Conservation (phyloP, 2,329 filamentous ascomycete genomes). For the Ceratocystis diversiconidia region DNA sequence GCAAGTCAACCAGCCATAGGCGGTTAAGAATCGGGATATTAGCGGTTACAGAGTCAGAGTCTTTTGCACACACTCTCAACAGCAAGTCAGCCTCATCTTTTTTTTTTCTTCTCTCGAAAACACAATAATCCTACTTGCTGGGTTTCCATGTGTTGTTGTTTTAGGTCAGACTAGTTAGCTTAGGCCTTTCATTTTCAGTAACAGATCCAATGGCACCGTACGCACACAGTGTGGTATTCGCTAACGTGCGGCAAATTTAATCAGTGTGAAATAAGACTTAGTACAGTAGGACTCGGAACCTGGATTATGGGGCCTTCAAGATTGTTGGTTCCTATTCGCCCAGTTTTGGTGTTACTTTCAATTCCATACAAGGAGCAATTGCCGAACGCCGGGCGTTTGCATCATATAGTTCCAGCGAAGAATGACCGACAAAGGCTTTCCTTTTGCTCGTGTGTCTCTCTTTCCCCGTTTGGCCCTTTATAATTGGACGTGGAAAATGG, state of each 20-base stretch:
- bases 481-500: background rate
- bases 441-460: background rate
- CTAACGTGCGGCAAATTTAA: background rate
- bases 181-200: conserved; percentile 6
- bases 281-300: background rate
- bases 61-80: background rate
- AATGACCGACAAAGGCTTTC: background rate
- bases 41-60: background rate
- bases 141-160: conserved; percentile 2
- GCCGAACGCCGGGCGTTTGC: background rate
- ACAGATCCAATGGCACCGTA: background rate
- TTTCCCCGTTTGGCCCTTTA: background rate
- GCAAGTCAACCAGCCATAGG: background rate
- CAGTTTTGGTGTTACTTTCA: background rate
- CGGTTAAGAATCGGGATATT: background rate
- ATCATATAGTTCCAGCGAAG: conserved; percentile 3
- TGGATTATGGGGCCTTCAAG: no score
- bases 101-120: background rate
- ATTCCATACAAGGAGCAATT: conserved; percentile 6
- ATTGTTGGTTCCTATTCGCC: background rate
- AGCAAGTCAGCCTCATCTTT: background rate
- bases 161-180: background rate
- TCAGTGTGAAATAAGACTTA: no score
- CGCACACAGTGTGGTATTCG: background rate
- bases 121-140: background rate